Evolutionary conservation across 257 asterid species (phyloP), one percentile per base, ranked within the genome.

Genomic region (Solanum bulbocastanum): DNA sequence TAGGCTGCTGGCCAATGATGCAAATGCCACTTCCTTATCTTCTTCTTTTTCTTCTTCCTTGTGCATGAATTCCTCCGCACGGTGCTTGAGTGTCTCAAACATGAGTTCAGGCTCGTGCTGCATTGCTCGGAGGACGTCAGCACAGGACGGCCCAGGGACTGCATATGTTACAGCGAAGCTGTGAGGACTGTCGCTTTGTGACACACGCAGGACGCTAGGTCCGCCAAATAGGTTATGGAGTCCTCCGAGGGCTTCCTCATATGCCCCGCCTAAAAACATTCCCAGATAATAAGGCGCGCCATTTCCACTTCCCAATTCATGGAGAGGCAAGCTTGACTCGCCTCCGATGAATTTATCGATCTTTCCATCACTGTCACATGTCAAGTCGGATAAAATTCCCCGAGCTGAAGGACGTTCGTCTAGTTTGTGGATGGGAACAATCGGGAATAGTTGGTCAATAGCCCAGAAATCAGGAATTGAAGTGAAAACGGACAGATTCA

Each of bases 401-500:
- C 94, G 89, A 37, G 89, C 90, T 16, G 83, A 81, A 23, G 99
- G 99, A 91, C 87, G 93, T 40, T 97, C 99, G 7, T 94, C 94
- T 5, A 93, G 95, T 87, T 94, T 92, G 90, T 97, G 99, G 87
- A 97, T 96, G 5, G 99, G 99, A 58, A 97, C 87, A 16, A 97
- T 93, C 0, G 99, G 99, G 35, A 97, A 97, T 72, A 97, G 87
- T 95, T 97, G 99, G 32, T 89, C 93, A 11, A 97, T 92, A 23
- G 95, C 99, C 99, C 99, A 97, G 84, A 97, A 96, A 91, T 97
- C 99, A 23, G 99, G 99, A 83, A 97, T 92, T 4, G 99, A 97
- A 68, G 99, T 96, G 93, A 97, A 97, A 87, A 97, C 83, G 1
- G 99, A 97, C 1, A 97, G 85, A 83, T 97, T 96, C 30, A 94